phyloP scores from a whole-genome alignment of 2,329 filamentous ascomycete species.

The Beauveria brongniartii region DNA sequence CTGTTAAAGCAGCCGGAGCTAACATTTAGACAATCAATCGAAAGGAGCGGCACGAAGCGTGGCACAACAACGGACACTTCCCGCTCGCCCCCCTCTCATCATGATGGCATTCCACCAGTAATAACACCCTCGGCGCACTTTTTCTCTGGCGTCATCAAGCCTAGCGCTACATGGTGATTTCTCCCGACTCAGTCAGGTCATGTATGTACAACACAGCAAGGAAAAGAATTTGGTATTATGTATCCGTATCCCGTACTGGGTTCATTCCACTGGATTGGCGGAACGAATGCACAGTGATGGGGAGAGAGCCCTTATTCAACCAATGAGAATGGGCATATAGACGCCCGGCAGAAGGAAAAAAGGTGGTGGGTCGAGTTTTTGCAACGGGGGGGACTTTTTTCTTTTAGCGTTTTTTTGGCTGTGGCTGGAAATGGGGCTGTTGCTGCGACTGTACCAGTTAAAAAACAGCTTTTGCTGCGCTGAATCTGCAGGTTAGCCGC shows the following conservation, averaged over 20 bases:
- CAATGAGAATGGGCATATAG: conserved; percentile 18
- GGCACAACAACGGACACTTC: background rate
- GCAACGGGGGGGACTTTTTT: background rate
- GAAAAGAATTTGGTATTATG: background rate
- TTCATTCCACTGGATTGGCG: background rate
- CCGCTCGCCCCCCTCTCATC: background rate
- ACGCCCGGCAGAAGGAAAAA: conserved; percentile 12
- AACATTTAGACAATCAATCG: background rate
- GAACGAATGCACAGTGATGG: background rate
- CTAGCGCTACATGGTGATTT: too few species aligned
- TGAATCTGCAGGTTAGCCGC: conserved; percentile 4
- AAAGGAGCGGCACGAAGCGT: background rate
- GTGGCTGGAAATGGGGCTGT: too few species aligned
- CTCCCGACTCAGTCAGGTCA: background rate
- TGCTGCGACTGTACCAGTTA: too few species aligned
- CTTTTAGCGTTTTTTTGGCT: background rate
- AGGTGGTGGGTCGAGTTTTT: background rate
- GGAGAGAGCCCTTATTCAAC: background rate
- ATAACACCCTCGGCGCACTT: too few species aligned
- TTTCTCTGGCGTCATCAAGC: too few species aligned
- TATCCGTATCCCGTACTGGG: too few species aligned
- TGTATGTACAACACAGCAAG: background rate
- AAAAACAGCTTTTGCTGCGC: background rate
- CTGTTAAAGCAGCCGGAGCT: background rate
- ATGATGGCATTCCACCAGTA: too few species aligned